Base-by-base conservation (phyloP, 1,284 basidiomycete genomes). In the Microbotryum silenes-acaulis region DNA sequence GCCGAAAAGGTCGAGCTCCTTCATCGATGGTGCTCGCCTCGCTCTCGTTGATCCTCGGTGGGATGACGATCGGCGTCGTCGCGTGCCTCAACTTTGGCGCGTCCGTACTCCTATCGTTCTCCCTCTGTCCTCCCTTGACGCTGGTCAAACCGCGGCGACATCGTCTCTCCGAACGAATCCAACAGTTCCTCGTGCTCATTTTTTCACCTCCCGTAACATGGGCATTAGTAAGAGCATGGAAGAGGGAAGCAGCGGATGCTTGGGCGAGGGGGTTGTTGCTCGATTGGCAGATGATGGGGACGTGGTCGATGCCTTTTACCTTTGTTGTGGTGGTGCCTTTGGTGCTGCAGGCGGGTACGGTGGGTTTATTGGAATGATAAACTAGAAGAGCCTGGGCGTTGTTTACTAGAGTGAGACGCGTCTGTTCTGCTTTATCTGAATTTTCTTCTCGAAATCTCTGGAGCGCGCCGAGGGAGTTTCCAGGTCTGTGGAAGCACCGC, bases 11-110 rank as follows among this genome's bases (percentile, higher is more conserved):
- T 44, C 77, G 79, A 49, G 68, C 74, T 45, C 74, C 61, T 65
- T 46, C 68, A 55, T 58, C n/a, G 21, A 65, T 63, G 2, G 46
- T 72, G 4, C 66, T 76, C 31, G 71, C 12, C 65, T 78, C 87
- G 2, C 76, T 88, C 67, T 85, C 85, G 72, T 79, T 91, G 54
- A 85, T 91, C 75, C 74, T 88, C 55, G 82, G 87, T 52, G 89
- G 90, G 18, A 85, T 89, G 6, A 79, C 91, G 61, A 84, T 94
- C 69, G 89, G 90, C 27, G 83, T 89, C 52, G 85, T 84, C 21
- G 86, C 89, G 6, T 85, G 93, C 63, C 83, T 93, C 72, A 96
- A 94, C 52, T 67, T 67, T n/a, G 63, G 65, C 27, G 49, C 64
- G 16, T 64, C 70, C 2, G 47, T 60, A 23, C 12, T 59, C 21